Evolutionary conservation across 805 yeast genomes (phyloP), one percentile per base, ranked within the genome.

Genomic region (Lachancea nothofagi): DNA sequence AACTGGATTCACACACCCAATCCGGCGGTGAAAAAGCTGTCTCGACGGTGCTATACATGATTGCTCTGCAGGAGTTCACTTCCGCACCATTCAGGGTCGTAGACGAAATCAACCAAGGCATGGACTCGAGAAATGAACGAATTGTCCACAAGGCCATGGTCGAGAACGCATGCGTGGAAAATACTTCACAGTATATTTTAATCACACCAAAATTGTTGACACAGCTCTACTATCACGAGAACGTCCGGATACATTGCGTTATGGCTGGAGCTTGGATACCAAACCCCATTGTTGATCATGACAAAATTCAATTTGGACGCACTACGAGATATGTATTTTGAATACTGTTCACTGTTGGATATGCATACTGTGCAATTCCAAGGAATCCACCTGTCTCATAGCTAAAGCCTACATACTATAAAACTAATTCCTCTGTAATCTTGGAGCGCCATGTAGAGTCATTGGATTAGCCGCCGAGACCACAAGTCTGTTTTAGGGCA

Each of bases 11-110:
- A n/a, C 87, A 83, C 42, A 77, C 90, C 2, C 98, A 93, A 59
- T 86, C 96, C 1, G 99, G 99, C 41, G 99, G 99, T 36, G 99
- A 93, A 61, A 76, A 96, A 54, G 95, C 97, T 1, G 96, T 93
- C 0, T 81, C 97, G 0, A 93, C 97, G 0, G 90, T 90, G 2
- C 75, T 89, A 38, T 93, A 83, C 57, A 74, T 93, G 55, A 84
- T 93, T 70, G 80, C 97, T 1, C 67, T 93, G 46, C 99, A 93
- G 64, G 90, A 88, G 8, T 70, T 83, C 42, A 80, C 97, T 0
- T 73, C 74, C 21, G 86, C 96, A 0, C 97, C 98, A 7, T 87
- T 93, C 55, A 70, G 97, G 55, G 89, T 90, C 2, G 96, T 93
- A 6, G 99, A 93, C 64, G 99, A 93, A 67, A 94, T 93, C 46